Evolutionary conservation across 164 flowering plant species (phyloP), one percentile per base, ranked within the genome.

Genomic region (Nymphaea thermarum): DNA sequence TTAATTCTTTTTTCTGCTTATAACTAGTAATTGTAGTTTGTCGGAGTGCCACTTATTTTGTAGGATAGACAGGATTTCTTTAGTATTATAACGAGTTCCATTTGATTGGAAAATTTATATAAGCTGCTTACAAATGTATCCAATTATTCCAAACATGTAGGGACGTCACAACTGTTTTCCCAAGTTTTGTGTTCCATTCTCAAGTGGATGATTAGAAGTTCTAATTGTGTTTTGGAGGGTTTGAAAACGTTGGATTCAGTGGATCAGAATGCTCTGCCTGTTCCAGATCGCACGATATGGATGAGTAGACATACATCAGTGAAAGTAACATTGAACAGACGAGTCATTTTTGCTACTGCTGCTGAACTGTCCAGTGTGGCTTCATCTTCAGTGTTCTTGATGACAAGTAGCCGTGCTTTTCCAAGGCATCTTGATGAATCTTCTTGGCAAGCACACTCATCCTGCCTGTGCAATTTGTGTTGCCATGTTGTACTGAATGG

Each of bases 151-250:
- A 42, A 18, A 41, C n/a, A 8, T 64, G 43, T 66, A 85, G 88
- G 85, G 83, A 81, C 68, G 60, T 85, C 57, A 81, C 86, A 16
- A 86, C 88, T 5, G 74, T 74, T 43, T 86, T 85, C 72, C 91
- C 88, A 41, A 85, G 91, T 76, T 86, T 85, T 55, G 70, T 81
- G 59, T 85, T 82, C 75, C 70, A 78, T 77, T 71, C 88, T 4
- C 80, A 75, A 69, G 84, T 73, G 15, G 83, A 82, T 71, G 87
- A 83, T 62, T 79, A 68, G 74, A 62, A 71, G 63, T 15, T 55
- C 57, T 51, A 10, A 51, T 8, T 51, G 14, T 51, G 57, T 51
- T 2, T 3, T 51, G 57, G 14, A 7, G 57, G 14, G 3, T 51
- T 51, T 51, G 57, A 8, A 51, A 5, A 8, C 14, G 12, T 51